These are phyloP conservation scores for Nitzschia putrida DNA, from an alignment of 108 stramenopile genomes.

Conservation along the genomic window DNA sequence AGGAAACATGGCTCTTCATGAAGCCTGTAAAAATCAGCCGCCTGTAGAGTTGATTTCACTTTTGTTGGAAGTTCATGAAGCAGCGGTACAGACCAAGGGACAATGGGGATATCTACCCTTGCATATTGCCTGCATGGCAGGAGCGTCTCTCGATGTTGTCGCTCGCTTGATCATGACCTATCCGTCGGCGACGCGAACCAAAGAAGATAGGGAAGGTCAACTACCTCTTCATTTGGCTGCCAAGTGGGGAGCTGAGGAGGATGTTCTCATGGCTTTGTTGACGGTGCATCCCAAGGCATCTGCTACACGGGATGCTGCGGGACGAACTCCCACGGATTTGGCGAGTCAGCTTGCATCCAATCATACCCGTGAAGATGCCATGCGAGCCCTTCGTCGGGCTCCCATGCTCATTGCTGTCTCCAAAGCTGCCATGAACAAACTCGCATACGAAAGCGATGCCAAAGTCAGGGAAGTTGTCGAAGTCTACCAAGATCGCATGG, in stretches of 20 bases:
- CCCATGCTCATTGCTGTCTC: conserved; percentile 11
- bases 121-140: conserved; percentile 12
- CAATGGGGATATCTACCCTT: conserved; percentile 26
- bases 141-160: conserved; percentile 9
- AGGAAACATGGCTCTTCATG: conserved; percentile 22
- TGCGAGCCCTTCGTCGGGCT: conserved; percentile 6
- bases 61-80: conserved; percentile 12
- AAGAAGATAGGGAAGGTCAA: conserved; percentile 9
- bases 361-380: conserved; percentile 5
- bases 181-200: conserved; percentile 18
- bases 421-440: conserved; percentile 12
- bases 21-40: conserved; percentile 23
- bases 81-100: conserved; percentile 2
- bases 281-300: conserved; percentile 24
- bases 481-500: conserved; percentile 24
- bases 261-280: conserved; percentile 12
- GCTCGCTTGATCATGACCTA: conserved; percentile 10
- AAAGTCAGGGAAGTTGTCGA: conserved; percentile 16
- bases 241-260: conserved; percentile 9
- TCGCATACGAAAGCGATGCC: conserved; percentile 10
- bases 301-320: neutral
- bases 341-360: neutral
- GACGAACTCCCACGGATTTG: conserved; percentile 17
- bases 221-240: conserved; percentile 24
- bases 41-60: conserved; percentile 13